These are phyloP conservation scores for Exophiala mesophila DNA, from an alignment of 2,329 filamentous ascomycete genomes.

Conservation along the genomic window DNA sequence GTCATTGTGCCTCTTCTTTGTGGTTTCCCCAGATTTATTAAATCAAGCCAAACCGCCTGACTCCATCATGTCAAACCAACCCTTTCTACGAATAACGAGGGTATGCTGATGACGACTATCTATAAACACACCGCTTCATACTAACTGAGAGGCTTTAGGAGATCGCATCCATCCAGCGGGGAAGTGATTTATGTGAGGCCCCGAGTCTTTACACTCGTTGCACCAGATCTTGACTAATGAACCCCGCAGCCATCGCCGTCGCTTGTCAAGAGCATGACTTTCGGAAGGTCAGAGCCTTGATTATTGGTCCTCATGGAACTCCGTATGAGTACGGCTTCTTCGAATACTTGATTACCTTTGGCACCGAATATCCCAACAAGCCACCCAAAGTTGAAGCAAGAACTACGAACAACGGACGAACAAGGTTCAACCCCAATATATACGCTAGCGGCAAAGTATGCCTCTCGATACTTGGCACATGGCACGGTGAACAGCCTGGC, in stretches of 20 bases:
- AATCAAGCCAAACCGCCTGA: neutral
- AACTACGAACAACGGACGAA: slow-evolving; percentile 84
- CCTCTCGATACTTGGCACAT: slow-evolving; percentile 91
- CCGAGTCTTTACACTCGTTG: slow-evolving; percentile 2
- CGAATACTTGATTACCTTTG: slow-evolving; percentile 57
- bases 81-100: slow-evolving; percentile 81
- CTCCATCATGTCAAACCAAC: slow-evolving; percentile 69
- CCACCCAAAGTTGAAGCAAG: slow-evolving; percentile 59
- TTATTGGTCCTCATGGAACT: slow-evolving; percentile 88
- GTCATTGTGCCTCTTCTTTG: neutral
- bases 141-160: slow-evolving; percentile 53
- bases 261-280: slow-evolving; percentile 85
- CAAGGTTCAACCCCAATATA: slow-evolving; percentile 95
- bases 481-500: slow-evolving; percentile 73
- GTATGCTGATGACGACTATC: too few species aligned
- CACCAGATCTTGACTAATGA: slow-evolving; percentile 10
- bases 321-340: slow-evolving; percentile 98
- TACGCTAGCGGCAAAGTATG: slow-evolving; percentile 90
- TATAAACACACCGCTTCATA: slow-evolving; percentile 21
- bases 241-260: slow-evolving; percentile 63
- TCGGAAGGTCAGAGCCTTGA: slow-evolving; percentile 77
- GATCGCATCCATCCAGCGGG: slow-evolving; percentile 77
- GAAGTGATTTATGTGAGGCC: slow-evolving; percentile 71
- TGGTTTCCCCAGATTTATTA: too few species aligned
- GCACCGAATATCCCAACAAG: slow-evolving; percentile 68